Conservation (phyloP, 305 asterid genomes). For the Solanum aculeatissimum region DNA sequence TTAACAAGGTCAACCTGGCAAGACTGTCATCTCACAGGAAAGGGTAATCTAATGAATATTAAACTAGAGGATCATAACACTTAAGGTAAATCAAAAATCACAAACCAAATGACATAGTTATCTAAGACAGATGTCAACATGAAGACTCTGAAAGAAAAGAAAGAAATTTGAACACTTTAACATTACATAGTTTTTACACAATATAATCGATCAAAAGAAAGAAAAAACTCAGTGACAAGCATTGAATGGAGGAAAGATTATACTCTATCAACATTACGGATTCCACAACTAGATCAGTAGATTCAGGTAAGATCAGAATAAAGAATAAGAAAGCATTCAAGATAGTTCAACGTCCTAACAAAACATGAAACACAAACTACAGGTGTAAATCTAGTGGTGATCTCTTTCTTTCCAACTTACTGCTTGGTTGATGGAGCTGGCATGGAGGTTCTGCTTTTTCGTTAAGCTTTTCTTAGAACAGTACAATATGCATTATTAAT, state of each 20-base stretch:
- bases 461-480: not conserved
- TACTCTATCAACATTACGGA: not conserved
- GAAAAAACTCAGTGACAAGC: not conserved
- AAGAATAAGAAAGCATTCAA: not conserved
- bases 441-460: not conserved
- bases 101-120: not conserved
- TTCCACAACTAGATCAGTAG: not conserved
- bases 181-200: not conserved
- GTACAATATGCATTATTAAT: not conserved
- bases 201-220: not conserved
- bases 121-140: not conserved
- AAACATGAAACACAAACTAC: not conserved
- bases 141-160: not conserved
- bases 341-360: not conserved
- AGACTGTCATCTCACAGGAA: slow-evolving; percentile 35
- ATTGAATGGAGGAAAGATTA: not conserved
- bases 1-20: slow-evolving; percentile 99
- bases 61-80: not conserved
- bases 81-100: not conserved
- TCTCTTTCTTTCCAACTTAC: not conserved
- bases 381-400: not conserved
- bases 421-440: not conserved
- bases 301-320: not conserved
- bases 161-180: not conserved
- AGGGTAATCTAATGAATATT: not conserved